Percentiles rank a stretch among this genome's conserved stretches.
phyloP scores from a whole-genome alignment of 176 grass and related monocot genomes.

The Phoenix roebelenii region DNA sequence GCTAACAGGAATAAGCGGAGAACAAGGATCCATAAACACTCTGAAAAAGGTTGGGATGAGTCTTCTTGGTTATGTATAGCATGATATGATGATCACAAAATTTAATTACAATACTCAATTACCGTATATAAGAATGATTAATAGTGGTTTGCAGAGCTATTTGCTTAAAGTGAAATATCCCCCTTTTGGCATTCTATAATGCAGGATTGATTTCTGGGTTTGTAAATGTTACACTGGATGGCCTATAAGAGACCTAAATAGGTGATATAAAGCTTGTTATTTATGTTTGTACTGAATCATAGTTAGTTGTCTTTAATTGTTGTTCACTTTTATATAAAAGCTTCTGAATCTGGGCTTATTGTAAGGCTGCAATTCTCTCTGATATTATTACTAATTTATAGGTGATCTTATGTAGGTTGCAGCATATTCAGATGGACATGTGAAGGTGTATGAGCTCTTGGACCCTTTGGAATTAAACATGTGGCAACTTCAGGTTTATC shows the following conservation, averaged over 20 bases:
- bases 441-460: slow-evolving; percentile 80
- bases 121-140: too few relatives aligned
- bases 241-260: background rate
- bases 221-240: too few relatives aligned
- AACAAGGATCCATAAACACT: too few relatives aligned
- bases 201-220: too few relatives aligned
- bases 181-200: too few relatives aligned
- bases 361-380: background rate
- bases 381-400: slow-evolving; percentile 15
- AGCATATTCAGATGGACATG: slow-evolving; percentile 85
- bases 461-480: slow-evolving; percentile 84
- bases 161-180: too few relatives aligned
- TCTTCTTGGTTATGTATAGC: too few relatives aligned
- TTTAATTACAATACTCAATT: too few relatives aligned
- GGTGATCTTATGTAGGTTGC: slow-evolving; percentile 40
- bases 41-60: too few relatives aligned
- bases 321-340: slow-evolving; percentile 4
- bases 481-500: slow-evolving; percentile 96
- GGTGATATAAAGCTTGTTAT: background rate
- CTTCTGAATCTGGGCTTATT: slow-evolving; percentile 5
- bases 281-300: background rate
- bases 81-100: too few relatives aligned
- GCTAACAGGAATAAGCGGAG: too few relatives aligned
- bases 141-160: too few relatives aligned
- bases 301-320: background rate